Evolutionary conservation across 2,329 filamentous ascomycete genomes (phyloP), one percentile per base, ranked within the genome.

Genomic region (Davidsoniella virescens): DNA sequence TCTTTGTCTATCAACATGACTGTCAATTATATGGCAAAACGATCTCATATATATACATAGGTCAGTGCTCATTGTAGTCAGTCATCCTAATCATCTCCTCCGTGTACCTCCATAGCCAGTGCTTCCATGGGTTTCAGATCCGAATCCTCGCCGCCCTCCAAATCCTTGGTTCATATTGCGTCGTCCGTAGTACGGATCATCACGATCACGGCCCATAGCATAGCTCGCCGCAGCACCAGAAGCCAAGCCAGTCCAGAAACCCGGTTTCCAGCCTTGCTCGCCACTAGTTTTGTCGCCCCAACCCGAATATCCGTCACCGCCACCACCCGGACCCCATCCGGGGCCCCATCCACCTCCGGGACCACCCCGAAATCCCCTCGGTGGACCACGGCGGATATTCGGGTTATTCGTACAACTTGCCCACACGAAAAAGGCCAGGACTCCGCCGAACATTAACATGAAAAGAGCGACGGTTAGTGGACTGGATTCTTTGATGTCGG

Each of bases 31-130:
- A 20, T 20, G 18, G 18, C 18, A 20, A 4, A 20, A 20, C 18
- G 18, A 20, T 20, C 18, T 20, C 18, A 4, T 20, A 20, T 20
- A 20, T 20, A 20, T 20, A 20, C 18, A 2, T 20, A 4, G 18
- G 18, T 20, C 2, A 20, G 18, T 20, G 26, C 10, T 29, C 7
- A 6, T 29, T 6, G 42, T 10, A 18, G 9, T 8, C 42, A 8
- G 25, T 38, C n/a, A 9, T 10, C 12, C 17, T 38, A 43, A 23
- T 29, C 25, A 48, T 38, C 77, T 70, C 52, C 78, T 69, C 52
- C 68, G 75, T 0, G 82, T 86, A 7, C 78, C 81, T 7, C 82
- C 82, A 59, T 84, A 87, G 0, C 82, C 82, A 0, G 82, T 86
- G 57, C 79, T 84, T 57, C 82, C 74, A 23, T 54, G 47, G 16